Evolutionary conservation across 2,329 filamentous ascomycete genomes (phyloP).

Genomic region (Triangularia verruculosa): DNA sequence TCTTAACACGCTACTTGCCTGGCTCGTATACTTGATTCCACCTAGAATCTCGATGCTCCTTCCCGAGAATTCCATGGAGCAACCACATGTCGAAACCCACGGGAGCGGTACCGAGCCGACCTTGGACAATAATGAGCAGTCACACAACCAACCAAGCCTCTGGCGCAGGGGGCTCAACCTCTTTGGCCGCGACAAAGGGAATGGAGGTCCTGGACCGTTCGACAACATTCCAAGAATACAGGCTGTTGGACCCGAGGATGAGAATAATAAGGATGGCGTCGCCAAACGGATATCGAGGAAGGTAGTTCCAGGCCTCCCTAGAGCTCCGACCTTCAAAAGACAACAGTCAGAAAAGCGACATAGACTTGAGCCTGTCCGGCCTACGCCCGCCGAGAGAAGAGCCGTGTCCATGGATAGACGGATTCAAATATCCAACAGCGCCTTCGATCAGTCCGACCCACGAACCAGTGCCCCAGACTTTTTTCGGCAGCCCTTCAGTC

Average conservation of each 20-base stretch:
- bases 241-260: slow-evolving; percentile 29
- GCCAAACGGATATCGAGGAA: slow-evolving; percentile 49
- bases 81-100: slow-evolving; percentile 22
- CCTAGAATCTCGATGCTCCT: neutral
- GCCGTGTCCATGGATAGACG: slow-evolving; percentile 64
- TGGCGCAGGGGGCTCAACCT: slow-evolving; percentile 29
- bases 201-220: slow-evolving; percentile 18
- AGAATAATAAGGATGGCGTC: slow-evolving; percentile 34
- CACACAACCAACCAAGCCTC: slow-evolving; percentile 25
- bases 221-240: slow-evolving; percentile 17
- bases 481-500: slow-evolving; percentile 32
- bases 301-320: slow-evolving; percentile 75
- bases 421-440: slow-evolving; percentile 35
- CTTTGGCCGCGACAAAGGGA: slow-evolving; percentile 28
- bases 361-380: slow-evolving; percentile 64
- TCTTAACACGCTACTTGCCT: neutral
- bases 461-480: slow-evolving; percentile 50
- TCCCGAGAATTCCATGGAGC: slow-evolving; percentile 29
- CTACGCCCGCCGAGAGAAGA: slow-evolving; percentile 64
- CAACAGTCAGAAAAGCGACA: slow-evolving; percentile 78
- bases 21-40: neutral
- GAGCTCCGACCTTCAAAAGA: slow-evolving; percentile 74
- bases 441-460: slow-evolving; percentile 37
- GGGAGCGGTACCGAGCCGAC: slow-evolving; percentile 21
- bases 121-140: slow-evolving; percentile 19